Evolutionary conservation across 2,329 filamentous ascomycete genomes (phyloP).

Genomic region (Neonectria magnoliae): DNA sequence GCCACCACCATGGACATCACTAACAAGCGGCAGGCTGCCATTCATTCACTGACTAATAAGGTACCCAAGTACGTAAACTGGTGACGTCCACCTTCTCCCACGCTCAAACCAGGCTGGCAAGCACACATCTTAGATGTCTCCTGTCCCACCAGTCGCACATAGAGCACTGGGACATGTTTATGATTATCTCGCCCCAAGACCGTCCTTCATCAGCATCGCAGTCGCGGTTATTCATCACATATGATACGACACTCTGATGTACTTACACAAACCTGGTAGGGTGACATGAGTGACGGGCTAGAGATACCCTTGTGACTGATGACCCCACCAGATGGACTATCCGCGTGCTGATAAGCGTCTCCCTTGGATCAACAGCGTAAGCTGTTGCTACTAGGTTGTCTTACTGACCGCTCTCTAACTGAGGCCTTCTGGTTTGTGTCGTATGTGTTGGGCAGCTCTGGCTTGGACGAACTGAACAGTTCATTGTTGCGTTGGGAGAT

Average conservation of each 20-base stretch:
- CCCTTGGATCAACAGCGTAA: conserved; percentile 6
- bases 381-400: neutral
- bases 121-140: neutral
- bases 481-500: neutral
- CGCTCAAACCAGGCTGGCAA: neutral
- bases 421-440: neutral
- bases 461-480: neutral
- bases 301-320: conserved; percentile 22
- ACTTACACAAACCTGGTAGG: neutral
- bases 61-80: neutral
- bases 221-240: neutral
- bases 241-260: neutral
- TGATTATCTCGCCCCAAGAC: too few relatives aligned
- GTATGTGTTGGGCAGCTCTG: neutral
- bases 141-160: neutral
- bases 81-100: neutral
- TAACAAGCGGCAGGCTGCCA: neutral
- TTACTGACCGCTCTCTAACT: neutral
- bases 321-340: conserved; percentile 13
- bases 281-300: conserved; percentile 14
- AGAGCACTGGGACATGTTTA: neutral
- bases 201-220: neutral
- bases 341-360: conserved; percentile 21
- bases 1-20: neutral
- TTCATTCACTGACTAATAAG: neutral